phyloP scores from a whole-genome alignment of 352 stramenopile species.

The Phytophthora constricta region DNA sequence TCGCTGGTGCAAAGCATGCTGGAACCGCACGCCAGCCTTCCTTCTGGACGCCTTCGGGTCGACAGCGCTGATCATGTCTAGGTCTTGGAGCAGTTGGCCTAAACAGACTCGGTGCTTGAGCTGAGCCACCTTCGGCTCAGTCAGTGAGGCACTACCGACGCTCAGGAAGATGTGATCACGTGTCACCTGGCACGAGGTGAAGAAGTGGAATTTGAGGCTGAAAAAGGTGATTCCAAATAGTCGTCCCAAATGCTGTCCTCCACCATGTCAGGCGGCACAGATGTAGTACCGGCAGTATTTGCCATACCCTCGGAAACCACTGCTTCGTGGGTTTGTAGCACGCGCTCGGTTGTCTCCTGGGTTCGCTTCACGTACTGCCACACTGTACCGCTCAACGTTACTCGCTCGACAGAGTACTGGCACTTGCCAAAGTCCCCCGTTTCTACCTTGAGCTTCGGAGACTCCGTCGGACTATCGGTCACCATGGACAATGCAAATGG shows the following conservation, averaged over 20 bases:
- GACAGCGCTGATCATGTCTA: slow-evolving; percentile 60
- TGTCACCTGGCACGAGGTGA: slow-evolving; percentile 79
- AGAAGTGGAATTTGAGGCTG: slow-evolving; percentile 68
- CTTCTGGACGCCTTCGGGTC: slow-evolving; percentile 36
- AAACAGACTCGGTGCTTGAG: slow-evolving; percentile 71
- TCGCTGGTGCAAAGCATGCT: slow-evolving; percentile 41
- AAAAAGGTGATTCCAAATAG: slow-evolving; percentile 79
- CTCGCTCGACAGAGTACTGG: slow-evolving; percentile 63
- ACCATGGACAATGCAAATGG: slow-evolving; percentile 62
- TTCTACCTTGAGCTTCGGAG: slow-evolving; percentile 57
- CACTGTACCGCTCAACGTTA: slow-evolving; percentile 57
- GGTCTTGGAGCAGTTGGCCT: slow-evolving; percentile 65
- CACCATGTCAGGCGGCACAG: not conserved
- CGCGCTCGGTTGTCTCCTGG: slow-evolving; percentile 34
- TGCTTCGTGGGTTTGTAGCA: not conserved
- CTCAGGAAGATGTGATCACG: slow-evolving; percentile 78
- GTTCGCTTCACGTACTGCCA: slow-evolving; percentile 54
- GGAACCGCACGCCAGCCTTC: slow-evolving; percentile 37
- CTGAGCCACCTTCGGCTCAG: slow-evolving; percentile 61
- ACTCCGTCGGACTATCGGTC: slow-evolving; percentile 45
- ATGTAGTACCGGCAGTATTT: not conserved
- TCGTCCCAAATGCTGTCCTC: slow-evolving; percentile 54
- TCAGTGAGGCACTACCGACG: slow-evolving; percentile 68
- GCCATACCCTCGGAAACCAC: not conserved
- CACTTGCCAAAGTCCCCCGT: slow-evolving; percentile 76